Percentiles rank a stretch among this genome's conserved stretches.
Evolutionary conservation across 768 basidiomycete species (phyloP).

Genomic region (Tylopilus cervinicoccineus): DNA sequence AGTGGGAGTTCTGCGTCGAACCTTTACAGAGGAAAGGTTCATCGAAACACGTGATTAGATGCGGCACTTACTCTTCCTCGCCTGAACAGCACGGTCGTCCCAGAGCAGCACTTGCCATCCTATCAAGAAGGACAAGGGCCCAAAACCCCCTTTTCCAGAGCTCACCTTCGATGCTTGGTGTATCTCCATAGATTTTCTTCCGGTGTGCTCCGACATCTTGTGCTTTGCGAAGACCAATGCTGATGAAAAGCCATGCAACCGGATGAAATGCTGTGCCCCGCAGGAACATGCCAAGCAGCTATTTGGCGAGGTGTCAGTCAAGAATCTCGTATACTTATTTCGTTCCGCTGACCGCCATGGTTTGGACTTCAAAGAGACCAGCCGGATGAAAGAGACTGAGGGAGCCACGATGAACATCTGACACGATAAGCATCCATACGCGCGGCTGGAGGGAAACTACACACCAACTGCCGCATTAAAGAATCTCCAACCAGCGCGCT

Average conservation of each 20-base stretch:
- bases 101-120: conserved; percentile 46
- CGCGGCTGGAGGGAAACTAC: conserved; percentile 9
- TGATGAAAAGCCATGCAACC: conserved; percentile 51
- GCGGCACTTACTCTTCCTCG: conserved; percentile 59
- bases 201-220: conserved; percentile 78
- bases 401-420: conserved; percentile 50
- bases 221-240: conserved; percentile 55
- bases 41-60: background rate
- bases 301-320: conserved; percentile 9
- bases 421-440: conserved; percentile 4
- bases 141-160: conserved; percentile 80
- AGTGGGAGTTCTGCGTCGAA: conserved; percentile 80
- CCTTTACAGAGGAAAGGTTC: conserved; percentile 38
- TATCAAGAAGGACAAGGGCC: conserved; percentile 61
- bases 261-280: conserved; percentile 46
- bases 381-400: conserved; percentile 53
- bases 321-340: background rate
- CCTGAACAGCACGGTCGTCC: conserved; percentile 55
- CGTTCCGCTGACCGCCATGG: conserved; percentile 41
- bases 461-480: conserved; percentile 53
- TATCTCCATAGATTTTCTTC: conserved; percentile 48
- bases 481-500: conserved; percentile 57
- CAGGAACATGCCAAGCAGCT: conserved; percentile 56
- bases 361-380: conserved; percentile 61
- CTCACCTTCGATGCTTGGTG: conserved; percentile 55